Evolutionary conservation across 768 basidiomycete genomes (phyloP).

Genomic region (Steccherinum ochraceum): DNA sequence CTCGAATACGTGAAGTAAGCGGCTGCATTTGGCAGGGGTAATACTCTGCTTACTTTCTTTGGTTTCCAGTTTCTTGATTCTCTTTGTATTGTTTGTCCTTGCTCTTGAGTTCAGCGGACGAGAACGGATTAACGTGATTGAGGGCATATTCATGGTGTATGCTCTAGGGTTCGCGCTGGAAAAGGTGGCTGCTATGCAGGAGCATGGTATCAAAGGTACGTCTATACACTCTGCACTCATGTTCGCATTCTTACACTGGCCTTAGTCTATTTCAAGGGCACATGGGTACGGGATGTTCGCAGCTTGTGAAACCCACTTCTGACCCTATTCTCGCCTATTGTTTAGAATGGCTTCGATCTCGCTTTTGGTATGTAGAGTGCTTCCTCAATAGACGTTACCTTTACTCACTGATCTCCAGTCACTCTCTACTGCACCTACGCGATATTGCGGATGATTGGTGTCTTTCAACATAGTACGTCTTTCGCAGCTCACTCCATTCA

Average conservation of each 20-base stretch:
- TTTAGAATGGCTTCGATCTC: conserved; percentile 89
- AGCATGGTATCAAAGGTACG: conserved; percentile 85
- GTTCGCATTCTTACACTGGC: not conserved
- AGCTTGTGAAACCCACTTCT: too few species aligned
- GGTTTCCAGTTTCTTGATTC: conserved; percentile 59
- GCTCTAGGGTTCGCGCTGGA: conserved; percentile 83
- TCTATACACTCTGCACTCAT: not conserved
- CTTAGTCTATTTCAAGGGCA: conserved; percentile 82
- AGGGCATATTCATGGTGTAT: conserved; percentile 74
- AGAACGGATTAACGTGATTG: conserved; percentile 56
- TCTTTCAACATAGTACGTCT: conserved; percentile 56
- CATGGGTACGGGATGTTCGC: conserved; percentile 53
- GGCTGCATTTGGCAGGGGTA: too few species aligned
- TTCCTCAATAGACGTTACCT: not conserved
- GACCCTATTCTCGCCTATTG: not conserved
- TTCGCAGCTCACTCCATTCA: not conserved
- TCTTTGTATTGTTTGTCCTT: conserved; percentile 73
- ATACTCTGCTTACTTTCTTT: not conserved
- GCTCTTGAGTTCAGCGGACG: conserved; percentile 71
- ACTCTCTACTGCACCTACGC: conserved; percentile 75
- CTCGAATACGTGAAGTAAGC: conserved; percentile 81
- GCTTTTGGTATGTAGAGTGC: conserved; percentile 64
- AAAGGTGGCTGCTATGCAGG: conserved; percentile 92
- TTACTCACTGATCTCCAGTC: conserved; percentile 37
- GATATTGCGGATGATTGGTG: conserved; percentile 70